A percentile compares a stretch with the other conserved stretches of the same genome.
Conservation (phyloP, 2,329 filamentous ascomycete genomes). For the Verticillium alfalfae region DNA sequence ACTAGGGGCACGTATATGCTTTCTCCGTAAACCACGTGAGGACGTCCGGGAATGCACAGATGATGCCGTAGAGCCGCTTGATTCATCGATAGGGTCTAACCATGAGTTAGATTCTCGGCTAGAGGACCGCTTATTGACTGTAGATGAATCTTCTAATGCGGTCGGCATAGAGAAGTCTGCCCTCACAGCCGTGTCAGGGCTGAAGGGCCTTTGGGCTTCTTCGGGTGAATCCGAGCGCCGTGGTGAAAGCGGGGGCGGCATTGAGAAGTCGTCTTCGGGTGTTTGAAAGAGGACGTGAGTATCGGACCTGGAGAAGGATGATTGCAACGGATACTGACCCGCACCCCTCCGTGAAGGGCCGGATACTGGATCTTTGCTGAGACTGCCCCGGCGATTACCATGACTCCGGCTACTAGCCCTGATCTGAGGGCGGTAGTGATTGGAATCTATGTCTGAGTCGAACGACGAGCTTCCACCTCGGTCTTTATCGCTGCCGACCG, state of each 20-base stretch:
- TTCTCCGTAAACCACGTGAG: slow-evolving; percentile 61
- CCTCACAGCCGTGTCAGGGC: slow-evolving; percentile 20
- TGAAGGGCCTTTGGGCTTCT: slow-evolving; percentile 14
- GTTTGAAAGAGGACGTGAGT: slow-evolving; percentile 36
- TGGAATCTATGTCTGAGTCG: background rate
- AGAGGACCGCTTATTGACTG: slow-evolving; percentile 47
- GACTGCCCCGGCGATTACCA: background rate
- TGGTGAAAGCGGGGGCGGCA: slow-evolving; percentile 68
- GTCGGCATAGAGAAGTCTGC: slow-evolving; percentile 25
- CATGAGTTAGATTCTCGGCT: slow-evolving; percentile 84
- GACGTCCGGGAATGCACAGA: slow-evolving; percentile 79
- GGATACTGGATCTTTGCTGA: background rate
- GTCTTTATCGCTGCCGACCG: slow-evolving; percentile 31
- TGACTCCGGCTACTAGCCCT: background rate
- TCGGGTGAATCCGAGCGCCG: slow-evolving; percentile 46
- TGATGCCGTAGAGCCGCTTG: slow-evolving; percentile 70
- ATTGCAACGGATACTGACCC: slow-evolving; percentile 34
- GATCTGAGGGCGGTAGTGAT: background rate
- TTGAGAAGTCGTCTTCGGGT: slow-evolving; percentile 51
- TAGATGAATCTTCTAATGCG: slow-evolving; percentile 16
- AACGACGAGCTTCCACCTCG: background rate
- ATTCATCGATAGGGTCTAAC: slow-evolving; percentile 93
- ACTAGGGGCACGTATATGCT: slow-evolving; percentile 63
- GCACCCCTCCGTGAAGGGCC: slow-evolving; percentile 11
- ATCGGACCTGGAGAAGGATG: slow-evolving; percentile 45